These are phyloP conservation scores for Nannochloropsis gaditana DNA, from an alignment of 108 stramenopile species.

Conservation along the genomic window DNA sequence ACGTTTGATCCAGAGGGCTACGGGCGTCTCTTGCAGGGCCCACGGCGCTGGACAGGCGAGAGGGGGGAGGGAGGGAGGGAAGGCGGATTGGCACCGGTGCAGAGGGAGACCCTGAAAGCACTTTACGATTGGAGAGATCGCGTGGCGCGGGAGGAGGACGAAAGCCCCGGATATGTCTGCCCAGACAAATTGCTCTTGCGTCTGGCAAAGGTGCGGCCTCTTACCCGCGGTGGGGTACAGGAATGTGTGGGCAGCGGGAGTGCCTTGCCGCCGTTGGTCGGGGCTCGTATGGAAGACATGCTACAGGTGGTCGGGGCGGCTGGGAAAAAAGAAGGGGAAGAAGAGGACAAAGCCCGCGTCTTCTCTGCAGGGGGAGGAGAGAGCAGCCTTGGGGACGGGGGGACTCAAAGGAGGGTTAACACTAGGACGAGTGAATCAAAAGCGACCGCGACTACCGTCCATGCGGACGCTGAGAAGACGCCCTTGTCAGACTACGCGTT, in stretches of 20 bases:
- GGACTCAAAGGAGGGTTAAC: too few species aligned
- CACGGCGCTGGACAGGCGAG: too few species aligned
- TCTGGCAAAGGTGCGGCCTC: constrained; percentile 67
- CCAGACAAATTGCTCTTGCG: constrained; percentile 65
- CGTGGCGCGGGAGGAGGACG: constrained; percentile 57
- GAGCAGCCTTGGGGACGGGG: neutral
- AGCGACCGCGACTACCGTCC: neutral
- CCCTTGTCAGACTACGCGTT: neutral
- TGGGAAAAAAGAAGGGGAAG: neutral
- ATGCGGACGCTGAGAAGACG: neutral
- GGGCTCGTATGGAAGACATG: constrained; percentile 65
- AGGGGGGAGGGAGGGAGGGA: constrained; percentile 31
- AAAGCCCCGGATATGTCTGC: constrained; percentile 73
- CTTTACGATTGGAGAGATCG: constrained; percentile 87
- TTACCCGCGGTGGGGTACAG: constrained; percentile 62
- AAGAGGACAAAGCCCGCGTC: neutral
- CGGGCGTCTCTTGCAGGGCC: constrained; percentile 50
- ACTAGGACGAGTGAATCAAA: neutral
- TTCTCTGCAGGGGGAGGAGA: neutral
- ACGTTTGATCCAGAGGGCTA: constrained; percentile 70
- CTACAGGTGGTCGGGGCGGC: constrained; percentile 51
- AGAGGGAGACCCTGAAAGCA: constrained; percentile 62
- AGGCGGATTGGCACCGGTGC: constrained; percentile 47
- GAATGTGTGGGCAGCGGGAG: constrained; percentile 56
- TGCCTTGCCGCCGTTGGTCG: constrained; percentile 71